Evolutionary conservation across 23 red algal species (phyloP).

Genomic region (Gracilariopsis chorda): DNA sequence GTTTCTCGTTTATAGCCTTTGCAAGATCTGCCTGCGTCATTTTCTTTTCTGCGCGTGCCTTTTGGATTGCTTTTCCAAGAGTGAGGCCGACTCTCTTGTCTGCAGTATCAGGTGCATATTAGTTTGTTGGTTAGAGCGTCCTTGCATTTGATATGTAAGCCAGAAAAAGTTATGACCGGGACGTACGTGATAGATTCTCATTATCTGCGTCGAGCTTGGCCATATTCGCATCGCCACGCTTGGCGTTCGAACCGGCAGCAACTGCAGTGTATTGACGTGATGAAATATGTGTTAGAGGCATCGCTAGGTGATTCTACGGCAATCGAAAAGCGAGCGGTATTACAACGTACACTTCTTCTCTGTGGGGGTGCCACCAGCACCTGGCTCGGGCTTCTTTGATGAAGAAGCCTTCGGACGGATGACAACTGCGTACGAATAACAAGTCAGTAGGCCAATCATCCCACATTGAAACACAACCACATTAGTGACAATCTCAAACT

Average conservation of each 20-base stretch:
- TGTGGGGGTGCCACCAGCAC: constrained; percentile 2
- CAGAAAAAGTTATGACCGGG: neutral
- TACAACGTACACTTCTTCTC: constrained; percentile 69
- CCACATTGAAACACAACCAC: no score
- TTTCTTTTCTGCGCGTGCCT: constrained; percentile 83
- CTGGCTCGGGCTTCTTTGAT: constrained; percentile 7
- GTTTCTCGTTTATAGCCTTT: constrained; percentile 91
- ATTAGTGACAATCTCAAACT: no score
- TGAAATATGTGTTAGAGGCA: neutral
- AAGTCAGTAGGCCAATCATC: no score
- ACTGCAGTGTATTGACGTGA: neutral
- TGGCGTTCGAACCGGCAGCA: constrained; percentile 59
- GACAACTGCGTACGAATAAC: constrained; percentile 55
- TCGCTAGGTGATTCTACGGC: no score
- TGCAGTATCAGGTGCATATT: neutral
- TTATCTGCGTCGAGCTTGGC: constrained; percentile 87
- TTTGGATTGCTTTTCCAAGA: constrained; percentile 85
- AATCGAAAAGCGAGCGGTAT: no score
- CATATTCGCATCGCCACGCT: constrained; percentile 51
- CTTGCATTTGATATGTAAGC: neutral
- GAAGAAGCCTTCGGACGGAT: constrained; percentile 51
- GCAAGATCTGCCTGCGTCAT: constrained; percentile 95
- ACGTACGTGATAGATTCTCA: constrained; percentile 73
- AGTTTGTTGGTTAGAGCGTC: neutral
- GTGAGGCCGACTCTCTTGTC: constrained; percentile 82